These are phyloP conservation scores for Malassezia vespertilionis DNA, from an alignment of 1,284 basidiomycete species.

Conservation along the genomic window DNA sequence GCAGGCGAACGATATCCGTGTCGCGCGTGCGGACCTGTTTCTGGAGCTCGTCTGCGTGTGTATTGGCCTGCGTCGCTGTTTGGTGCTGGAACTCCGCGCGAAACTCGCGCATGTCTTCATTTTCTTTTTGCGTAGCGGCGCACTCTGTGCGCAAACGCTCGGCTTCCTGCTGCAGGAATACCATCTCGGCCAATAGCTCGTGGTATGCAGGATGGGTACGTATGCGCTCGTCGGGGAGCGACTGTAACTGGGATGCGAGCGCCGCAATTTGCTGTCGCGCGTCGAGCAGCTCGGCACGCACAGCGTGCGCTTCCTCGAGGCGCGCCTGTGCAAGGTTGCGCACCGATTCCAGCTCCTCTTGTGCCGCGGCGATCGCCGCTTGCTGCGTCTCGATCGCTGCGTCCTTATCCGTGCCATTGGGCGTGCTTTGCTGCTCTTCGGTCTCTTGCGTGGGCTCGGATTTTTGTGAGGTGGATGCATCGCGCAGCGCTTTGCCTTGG, in stretches of 20 bases:
- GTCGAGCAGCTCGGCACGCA: constrained; percentile 17
- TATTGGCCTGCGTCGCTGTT: constrained; percentile 25
- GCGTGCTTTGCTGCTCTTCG: not conserved
- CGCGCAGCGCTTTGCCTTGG: constrained; percentile 4
- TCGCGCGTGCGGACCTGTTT: constrained; percentile 60
- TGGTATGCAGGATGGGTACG: constrained; percentile 14
- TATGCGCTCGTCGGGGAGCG: constrained; percentile 19
- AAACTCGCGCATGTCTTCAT: constrained; percentile 31
- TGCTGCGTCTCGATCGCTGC: not conserved
- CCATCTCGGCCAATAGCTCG: constrained; percentile 17
- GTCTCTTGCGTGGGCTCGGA: not conserved
- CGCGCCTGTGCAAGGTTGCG: constrained; percentile 17
- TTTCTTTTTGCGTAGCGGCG: constrained; percentile 26
- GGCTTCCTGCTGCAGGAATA: constrained; percentile 16
- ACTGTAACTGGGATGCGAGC: constrained; percentile 9
- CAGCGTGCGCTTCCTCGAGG: constrained; percentile 13
- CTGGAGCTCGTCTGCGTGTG: constrained; percentile 58
- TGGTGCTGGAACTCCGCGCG: constrained; percentile 18
- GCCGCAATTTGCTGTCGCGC: constrained; percentile 15
- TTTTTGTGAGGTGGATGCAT: not conserved
- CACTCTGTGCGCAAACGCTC: constrained; percentile 10
- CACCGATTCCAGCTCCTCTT: constrained; percentile 15
- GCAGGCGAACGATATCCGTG: constrained; percentile 50
- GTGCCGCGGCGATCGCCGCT: constrained; percentile 2
- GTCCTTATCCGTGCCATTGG: not conserved